A percentile compares a stretch with the other conserved stretches of the same genome.
phyloP scores from a whole-genome alignment of 768 basidiomycete species.

The Naganishia onofrii region DNA sequence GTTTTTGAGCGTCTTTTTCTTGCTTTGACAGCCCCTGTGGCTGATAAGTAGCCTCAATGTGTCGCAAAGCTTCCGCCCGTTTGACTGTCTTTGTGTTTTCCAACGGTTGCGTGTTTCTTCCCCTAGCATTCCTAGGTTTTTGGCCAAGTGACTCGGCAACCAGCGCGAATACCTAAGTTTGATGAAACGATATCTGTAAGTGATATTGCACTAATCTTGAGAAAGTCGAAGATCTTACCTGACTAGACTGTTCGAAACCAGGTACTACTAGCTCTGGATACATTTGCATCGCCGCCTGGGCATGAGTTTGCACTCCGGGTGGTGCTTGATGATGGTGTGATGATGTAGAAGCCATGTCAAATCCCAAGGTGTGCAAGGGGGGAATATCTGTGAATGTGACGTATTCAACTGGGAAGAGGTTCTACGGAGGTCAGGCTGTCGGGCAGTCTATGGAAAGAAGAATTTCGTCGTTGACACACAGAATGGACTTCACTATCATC shows the following conservation, averaged over 20 bases:
- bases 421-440: too few species aligned
- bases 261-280: conserved; percentile 21
- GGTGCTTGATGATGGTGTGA: conserved; percentile 7
- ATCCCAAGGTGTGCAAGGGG: background rate
- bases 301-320: conserved; percentile 4
- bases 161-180: conserved; percentile 9
- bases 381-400: too few species aligned
- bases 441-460: too few species aligned
- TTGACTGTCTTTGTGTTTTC: background rate
- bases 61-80: background rate
- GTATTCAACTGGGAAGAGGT: too few species aligned
- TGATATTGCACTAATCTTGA: background rate
- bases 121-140: background rate
- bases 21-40: background rate
- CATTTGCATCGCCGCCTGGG: background rate
- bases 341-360: background rate
- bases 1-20: background rate
- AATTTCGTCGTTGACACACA: too few species aligned
- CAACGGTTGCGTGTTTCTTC: background rate
- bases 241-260: conserved; percentile 13
- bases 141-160: conserved; percentile 18
- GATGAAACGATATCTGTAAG: background rate
- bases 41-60: conserved; percentile 3
- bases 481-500: too few species aligned
- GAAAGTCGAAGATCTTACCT: background rate